These are phyloP conservation scores for Botryotinia narcissicola DNA, from an alignment of 2,329 filamentous ascomycete species.

Conservation along the genomic window DNA sequence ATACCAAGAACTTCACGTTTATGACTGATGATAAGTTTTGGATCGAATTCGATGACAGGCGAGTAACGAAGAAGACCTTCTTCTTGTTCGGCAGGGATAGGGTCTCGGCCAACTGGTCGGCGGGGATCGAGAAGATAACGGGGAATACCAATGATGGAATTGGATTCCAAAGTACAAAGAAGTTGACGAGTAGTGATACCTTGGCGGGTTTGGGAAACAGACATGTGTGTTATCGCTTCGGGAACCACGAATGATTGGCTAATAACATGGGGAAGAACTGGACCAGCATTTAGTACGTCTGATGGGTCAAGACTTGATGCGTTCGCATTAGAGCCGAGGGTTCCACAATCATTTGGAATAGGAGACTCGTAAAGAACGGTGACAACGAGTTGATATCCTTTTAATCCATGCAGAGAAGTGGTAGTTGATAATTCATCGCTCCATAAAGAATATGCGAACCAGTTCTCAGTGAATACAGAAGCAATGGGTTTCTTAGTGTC, in stretches of 20 bases:
- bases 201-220: conserved; percentile 85
- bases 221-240: conserved; percentile 73
- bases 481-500: conserved; percentile 72
- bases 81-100: conserved; percentile 73
- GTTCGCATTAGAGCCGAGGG: conserved; percentile 66
- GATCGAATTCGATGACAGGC: conserved; percentile 78
- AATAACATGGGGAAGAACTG: conserved; percentile 68
- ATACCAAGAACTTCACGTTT: conserved; percentile 78
- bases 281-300: conserved; percentile 50
- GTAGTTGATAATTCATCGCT: conserved; percentile 58
- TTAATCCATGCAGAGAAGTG: conserved; percentile 57
- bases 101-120: conserved; percentile 80
- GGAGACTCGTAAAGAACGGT: conserved; percentile 90
- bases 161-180: conserved; percentile 72
- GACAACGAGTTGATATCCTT: conserved; percentile 82
- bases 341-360: conserved; percentile 78
- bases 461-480: conserved; percentile 86
- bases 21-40: conserved; percentile 77
- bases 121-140: conserved; percentile 79
- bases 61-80: conserved; percentile 79
- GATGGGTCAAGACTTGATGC: conserved; percentile 74
- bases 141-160: conserved; percentile 76
- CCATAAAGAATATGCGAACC: conserved; percentile 84
- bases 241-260: conserved; percentile 80
- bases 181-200: conserved; percentile 84